Base-by-base conservation (phyloP, 2,329 filamentous ascomycete genomes). In the Xylariaceae sp. region DNA sequence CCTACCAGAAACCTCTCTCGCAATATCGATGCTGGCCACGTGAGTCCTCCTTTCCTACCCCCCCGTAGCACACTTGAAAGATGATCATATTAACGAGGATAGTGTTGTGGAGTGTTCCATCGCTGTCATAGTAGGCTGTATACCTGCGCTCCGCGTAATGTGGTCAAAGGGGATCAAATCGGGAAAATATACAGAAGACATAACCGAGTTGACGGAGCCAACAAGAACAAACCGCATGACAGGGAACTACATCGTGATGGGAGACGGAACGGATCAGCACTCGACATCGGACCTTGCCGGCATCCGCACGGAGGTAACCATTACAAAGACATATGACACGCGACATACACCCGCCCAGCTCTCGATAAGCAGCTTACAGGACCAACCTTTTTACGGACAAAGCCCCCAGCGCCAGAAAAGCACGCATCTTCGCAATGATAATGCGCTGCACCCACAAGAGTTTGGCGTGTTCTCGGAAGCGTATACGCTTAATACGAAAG, bases 111-210 rank as follows among this genome's bases (percentile, higher is more conserved):
- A 53, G 20, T 49, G 48, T 19, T 35, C 48, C 25, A 42, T 53
- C 19, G 51, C 51, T 3, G 29, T 53, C 5, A 52, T 53, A 19
- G 51, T 53, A 2, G 51, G 51, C 32, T 53, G 51, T 38, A 49
- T 52, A 10, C 51, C 51, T 1, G 46, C 51, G 1, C 27, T 53
- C 2, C 47, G 50, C 3, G 47, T 53, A 6, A 38, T 53, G 3
- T 53, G 50, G 50, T 53, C 47, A n/a, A 53, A 50, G 22, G 37
- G 50, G 32, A 44, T 53, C 3, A 45, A 46, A 6, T 47, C 47
- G 42, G 22, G 36, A 25, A 11, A 41, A 22, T 14, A 27, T 20
- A 8, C 45, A 36, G 35, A 33, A 20, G 19, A 33, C 29, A 22
- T 47, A 6, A 40, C 41, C 6, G 44, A 40, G 16, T 16, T 32